A percentile compares a stretch with the other conserved stretches of the same genome.
Evolutionary conservation across 176 grass and related monocot species (phyloP).

Genomic region (Secale cereale): DNA sequence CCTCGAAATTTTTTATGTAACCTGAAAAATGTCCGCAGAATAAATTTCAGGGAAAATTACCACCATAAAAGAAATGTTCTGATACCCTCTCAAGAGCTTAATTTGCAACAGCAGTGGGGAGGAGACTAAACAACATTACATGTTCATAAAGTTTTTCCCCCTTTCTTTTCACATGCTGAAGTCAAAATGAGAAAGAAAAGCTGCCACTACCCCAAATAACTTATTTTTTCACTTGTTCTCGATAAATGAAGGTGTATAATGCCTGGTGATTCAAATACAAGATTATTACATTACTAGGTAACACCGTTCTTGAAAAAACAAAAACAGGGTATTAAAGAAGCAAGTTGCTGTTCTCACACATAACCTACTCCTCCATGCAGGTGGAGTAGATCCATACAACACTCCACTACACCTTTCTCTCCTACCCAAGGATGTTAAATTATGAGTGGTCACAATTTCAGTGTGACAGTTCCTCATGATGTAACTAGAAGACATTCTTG

Average conservation of each 20-base stretch:
- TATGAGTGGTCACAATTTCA: background rate
- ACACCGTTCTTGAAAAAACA: background rate
- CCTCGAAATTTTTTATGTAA: slow-evolving; percentile 85
- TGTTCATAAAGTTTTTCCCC: background rate
- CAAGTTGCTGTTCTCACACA: background rate
- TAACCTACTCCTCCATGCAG: background rate
- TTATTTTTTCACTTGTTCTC: background rate
- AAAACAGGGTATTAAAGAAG: background rate
- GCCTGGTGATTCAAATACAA: background rate
- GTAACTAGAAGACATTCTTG: background rate
- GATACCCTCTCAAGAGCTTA: background rate
- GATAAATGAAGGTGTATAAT: background rate
- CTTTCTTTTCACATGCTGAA: background rate
- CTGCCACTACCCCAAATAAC: background rate
- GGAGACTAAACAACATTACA: background rate
- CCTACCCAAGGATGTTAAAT: background rate
- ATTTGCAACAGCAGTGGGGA: too few relatives aligned
- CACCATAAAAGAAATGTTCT: background rate
- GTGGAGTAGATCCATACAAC: background rate
- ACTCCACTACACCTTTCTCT: background rate
- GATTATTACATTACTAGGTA: background rate
- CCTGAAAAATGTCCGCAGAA: slow-evolving; percentile 30
- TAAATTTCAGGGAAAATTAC: background rate
- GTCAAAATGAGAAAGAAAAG: background rate
- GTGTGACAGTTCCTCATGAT: background rate